Evolutionary conservation across 495 filamentous ascomycete species (phyloP).

Genomic region (Daldinia bambusicola): DNA sequence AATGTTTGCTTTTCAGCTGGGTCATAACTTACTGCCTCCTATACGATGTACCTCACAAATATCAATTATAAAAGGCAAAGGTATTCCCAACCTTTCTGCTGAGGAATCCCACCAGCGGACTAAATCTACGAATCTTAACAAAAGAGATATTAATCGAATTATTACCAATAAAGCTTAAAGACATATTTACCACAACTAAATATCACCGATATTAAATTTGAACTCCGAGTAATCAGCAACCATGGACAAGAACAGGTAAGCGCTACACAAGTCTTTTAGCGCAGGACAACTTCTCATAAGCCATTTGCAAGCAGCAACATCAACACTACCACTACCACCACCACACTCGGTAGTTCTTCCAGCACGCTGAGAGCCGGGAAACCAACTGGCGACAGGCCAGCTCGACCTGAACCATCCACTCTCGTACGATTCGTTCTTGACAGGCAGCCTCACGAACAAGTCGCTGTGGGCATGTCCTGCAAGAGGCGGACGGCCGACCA

Average conservation of each 20-base stretch:
- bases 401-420: background rate
- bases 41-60: background rate
- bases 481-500: background rate
- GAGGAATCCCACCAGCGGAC: background rate
- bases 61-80: background rate
- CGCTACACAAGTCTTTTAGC: background rate
- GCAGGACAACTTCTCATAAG: conserved; percentile 4
- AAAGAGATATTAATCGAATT: background rate
- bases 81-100: background rate
- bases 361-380: background rate
- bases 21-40: background rate
- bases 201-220: background rate
- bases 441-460: conserved; percentile 15
- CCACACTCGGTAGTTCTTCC: conserved; percentile 1
- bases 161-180: background rate
- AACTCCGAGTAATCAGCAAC: background rate
- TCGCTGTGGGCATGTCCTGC: conserved; percentile 9
- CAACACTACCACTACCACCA: background rate
- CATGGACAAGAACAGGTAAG: conserved; percentile 26
- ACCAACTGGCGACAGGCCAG: background rate
- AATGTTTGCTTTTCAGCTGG: background rate
- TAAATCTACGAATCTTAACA: background rate
- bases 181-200: background rate
- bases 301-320: too few species aligned
- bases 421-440: conserved; percentile 8